These are phyloP conservation scores for Solanum etuberosum DNA, from an alignment of 257 asterid species.

Conservation along the genomic window DNA sequence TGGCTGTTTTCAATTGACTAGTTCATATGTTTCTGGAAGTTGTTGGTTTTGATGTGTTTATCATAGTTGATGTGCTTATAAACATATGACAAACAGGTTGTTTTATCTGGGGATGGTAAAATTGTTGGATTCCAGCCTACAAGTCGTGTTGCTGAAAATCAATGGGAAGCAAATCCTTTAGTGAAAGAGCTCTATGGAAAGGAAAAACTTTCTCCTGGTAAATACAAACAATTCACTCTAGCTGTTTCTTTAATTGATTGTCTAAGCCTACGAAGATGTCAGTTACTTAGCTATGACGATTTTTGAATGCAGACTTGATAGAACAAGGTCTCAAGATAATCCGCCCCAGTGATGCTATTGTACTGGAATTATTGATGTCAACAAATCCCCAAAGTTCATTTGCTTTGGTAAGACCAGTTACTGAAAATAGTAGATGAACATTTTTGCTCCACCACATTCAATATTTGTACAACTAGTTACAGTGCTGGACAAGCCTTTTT, in stretches of 20 bases:
- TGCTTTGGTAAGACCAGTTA: slow-evolving; percentile 55
- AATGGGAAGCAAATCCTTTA: slow-evolving; percentile 80
- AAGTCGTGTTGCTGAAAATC: slow-evolving; percentile 67
- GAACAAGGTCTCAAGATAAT: slow-evolving; percentile 59
- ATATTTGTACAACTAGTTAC: not conserved
- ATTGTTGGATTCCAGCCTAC: slow-evolving; percentile 76
- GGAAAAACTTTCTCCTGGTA: slow-evolving; percentile 67
- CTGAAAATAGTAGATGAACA: slow-evolving; percentile 4
- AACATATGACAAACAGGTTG: slow-evolving; percentile 30
- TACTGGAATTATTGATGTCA: slow-evolving; percentile 61
- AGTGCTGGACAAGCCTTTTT: not conserved
- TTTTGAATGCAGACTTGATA: slow-evolving; percentile 40
- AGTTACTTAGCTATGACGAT: not conserved
- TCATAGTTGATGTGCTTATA: not conserved
- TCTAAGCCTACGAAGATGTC: not conserved
- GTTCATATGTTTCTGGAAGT: not conserved
- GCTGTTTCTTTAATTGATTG: not conserved
- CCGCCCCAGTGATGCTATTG: slow-evolving; percentile 31
- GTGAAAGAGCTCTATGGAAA: slow-evolving; percentile 64
- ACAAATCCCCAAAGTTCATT: slow-evolving; percentile 39
- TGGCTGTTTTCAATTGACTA: not conserved
- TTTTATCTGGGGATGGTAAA: slow-evolving; percentile 40
- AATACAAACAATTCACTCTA: not conserved
- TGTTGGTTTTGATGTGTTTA: not conserved
- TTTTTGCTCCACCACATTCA: not conserved